A percentile compares a stretch with the other conserved stretches of the same genome.
phyloP scores from a whole-genome alignment of 169 alveolate species.

The Plasmodium relictum region DNA sequence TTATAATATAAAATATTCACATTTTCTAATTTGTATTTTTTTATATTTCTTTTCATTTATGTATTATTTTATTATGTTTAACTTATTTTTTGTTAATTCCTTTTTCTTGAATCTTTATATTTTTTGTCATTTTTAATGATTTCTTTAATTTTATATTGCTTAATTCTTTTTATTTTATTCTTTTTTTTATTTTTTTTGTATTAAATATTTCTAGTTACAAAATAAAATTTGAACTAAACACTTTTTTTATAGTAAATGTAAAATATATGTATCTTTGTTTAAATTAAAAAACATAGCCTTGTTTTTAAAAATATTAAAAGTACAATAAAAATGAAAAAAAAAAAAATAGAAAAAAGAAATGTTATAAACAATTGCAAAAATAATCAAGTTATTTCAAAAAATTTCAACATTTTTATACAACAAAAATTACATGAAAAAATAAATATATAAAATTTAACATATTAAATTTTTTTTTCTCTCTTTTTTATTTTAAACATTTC shows the following conservation, averaged over 20 bases:
- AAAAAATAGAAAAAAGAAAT: slow-evolving; percentile 7
- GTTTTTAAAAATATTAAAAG: slow-evolving; percentile 12
- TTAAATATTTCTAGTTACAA: neutral
- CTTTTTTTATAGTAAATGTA: too few species aligned
- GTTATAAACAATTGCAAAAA: neutral
- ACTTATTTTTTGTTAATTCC: neutral
- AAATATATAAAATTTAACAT: neutral
- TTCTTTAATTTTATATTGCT: neutral
- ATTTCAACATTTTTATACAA: slow-evolving; percentile 2
- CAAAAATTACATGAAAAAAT: slow-evolving; percentile 25
- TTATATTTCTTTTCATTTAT: too few species aligned
- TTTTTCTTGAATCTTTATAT: neutral
- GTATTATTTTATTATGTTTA: too few species aligned
- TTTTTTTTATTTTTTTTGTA: neutral
- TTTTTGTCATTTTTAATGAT: neutral
- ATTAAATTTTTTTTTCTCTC: neutral
- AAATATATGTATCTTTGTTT: neutral
- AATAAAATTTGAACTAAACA: neutral
- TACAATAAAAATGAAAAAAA: slow-evolving; percentile 3
- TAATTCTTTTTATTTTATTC: neutral
- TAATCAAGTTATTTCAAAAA: slow-evolving; percentile 10
- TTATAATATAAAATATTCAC: neutral
- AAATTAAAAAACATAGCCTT: slow-evolving; percentile 5
- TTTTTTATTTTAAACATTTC: neutral
- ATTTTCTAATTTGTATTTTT: neutral